Conservation (phyloP, 306 rosid genomes). For the Adenanthera pavonina region DNA sequence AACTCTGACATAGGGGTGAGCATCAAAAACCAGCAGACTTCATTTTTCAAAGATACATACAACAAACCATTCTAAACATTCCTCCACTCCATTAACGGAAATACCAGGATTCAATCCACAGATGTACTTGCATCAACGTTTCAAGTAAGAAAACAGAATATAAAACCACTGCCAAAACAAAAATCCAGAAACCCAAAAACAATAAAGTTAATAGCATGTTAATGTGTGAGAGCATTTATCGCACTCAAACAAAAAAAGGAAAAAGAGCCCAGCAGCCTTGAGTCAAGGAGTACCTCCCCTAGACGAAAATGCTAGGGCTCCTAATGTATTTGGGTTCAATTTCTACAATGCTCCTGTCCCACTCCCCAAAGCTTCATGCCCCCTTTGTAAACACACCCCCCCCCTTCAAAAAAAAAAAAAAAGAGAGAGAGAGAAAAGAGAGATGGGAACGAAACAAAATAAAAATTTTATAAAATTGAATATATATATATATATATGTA, state of each 20-base stretch:
- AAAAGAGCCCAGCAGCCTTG: too few relatives aligned
- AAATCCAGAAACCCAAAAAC: constrained; percentile 4
- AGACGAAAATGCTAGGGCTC: neutral
- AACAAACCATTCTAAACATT: constrained; percentile 21
- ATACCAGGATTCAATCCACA: constrained; percentile 28
- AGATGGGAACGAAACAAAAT: constrained; percentile 15
- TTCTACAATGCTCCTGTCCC: neutral
- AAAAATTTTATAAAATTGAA: neutral
- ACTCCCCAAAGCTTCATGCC: too few relatives aligned
- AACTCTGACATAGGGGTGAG: neutral
- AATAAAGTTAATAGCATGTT: constrained; percentile 13
- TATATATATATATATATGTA: neutral
- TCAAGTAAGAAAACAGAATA: constrained; percentile 4
- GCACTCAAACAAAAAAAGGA: constrained; percentile 1
- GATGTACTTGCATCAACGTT: neutral
- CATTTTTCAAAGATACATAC: constrained; percentile 24
- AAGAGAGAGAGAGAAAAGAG: neutral
- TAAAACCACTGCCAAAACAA: neutral
- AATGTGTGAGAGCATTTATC: constrained; percentile 2
- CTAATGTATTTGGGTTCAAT: neutral
- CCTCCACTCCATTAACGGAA: constrained; percentile 20
- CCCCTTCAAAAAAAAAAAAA: neutral
- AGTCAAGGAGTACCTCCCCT: neutral
- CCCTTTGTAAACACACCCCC: too few relatives aligned
- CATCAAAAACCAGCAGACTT: constrained; percentile 21